phyloP scores from a whole-genome alignment of 805 yeast species.

The Zygosaccharomyces kombuchaensis region DNA sequence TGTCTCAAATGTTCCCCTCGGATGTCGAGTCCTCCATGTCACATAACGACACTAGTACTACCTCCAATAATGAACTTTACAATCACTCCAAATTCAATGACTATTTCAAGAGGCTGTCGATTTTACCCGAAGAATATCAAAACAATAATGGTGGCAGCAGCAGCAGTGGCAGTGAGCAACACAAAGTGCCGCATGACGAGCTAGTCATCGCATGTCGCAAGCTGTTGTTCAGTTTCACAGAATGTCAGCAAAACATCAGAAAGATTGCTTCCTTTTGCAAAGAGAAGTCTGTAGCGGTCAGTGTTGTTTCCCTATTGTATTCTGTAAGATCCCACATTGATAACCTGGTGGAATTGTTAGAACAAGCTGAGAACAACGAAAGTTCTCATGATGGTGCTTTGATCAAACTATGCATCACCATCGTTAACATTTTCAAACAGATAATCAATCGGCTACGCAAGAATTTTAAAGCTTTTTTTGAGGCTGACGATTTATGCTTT shows the following conservation, averaged over 20 bases:
- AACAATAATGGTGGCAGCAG: slow-evolving; percentile 5
- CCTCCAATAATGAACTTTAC: slow-evolving; percentile 25
- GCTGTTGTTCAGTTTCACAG: slow-evolving; percentile 57
- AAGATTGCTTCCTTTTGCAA: slow-evolving; percentile 54
- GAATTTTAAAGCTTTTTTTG: slow-evolving; percentile 46
- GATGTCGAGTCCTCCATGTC: slow-evolving; percentile 3
- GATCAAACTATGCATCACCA: slow-evolving; percentile 36
- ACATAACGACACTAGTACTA: slow-evolving; percentile 8
- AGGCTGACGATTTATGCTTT: slow-evolving; percentile 57
- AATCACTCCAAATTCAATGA: slow-evolving; percentile 49
- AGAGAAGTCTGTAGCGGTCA: slow-evolving; percentile 51
- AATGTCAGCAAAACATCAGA: slow-evolving; percentile 56
- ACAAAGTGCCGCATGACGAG: slow-evolving; percentile 31
- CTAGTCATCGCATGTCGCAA: slow-evolving; percentile 46
- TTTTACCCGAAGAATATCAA: slow-evolving; percentile 48
- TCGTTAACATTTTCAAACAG: slow-evolving; percentile 46
- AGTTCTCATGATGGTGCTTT: slow-evolving; percentile 36
- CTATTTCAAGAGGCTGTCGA: slow-evolving; percentile 60
- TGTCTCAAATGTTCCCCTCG: slow-evolving; percentile 4
- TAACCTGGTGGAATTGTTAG: slow-evolving; percentile 52
- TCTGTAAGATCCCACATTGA: slow-evolving; percentile 53
- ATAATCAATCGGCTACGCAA: slow-evolving; percentile 45
- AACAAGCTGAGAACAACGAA: slow-evolving; percentile 44
- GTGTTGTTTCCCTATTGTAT: slow-evolving; percentile 48
- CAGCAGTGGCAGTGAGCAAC: slow-evolving; percentile 18